A percentile compares a stretch with the other conserved stretches of the same genome.
Conservation (phyloP, 192 early-diverging fungal species). For the Podila epigama region DNA sequence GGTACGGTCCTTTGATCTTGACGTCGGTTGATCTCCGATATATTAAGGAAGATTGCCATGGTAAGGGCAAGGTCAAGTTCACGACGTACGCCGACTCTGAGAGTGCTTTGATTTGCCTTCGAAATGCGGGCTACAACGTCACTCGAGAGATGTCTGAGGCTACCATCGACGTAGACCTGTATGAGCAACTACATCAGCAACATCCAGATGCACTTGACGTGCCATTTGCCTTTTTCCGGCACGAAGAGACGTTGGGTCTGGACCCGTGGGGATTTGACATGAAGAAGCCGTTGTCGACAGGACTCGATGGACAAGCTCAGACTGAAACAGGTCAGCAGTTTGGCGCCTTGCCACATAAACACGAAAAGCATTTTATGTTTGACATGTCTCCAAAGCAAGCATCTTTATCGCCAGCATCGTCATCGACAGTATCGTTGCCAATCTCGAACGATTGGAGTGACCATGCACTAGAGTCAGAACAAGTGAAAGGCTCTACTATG, state of each 20-base stretch:
- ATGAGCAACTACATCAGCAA: constrained; percentile 28
- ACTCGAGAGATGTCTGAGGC: constrained; percentile 16
- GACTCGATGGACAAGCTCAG: not conserved
- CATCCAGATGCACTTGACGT: constrained; percentile 8
- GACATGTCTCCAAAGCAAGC: constrained; percentile 5
- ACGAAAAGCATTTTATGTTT: constrained; percentile 17
- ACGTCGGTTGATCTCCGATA: constrained; percentile 38
- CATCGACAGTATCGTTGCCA: constrained; percentile 3
- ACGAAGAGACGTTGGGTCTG: not conserved
- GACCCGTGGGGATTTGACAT: constrained; percentile 1
- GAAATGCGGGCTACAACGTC: constrained; percentile 13
- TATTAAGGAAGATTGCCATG: constrained; percentile 30
- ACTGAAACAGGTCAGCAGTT: not conserved
- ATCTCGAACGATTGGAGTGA: constrained; percentile 7
- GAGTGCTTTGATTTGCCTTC: not conserved
- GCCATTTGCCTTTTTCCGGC: not conserved
- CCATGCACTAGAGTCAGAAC: not conserved
- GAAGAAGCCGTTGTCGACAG: not conserved
- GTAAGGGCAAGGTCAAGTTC: constrained; percentile 30
- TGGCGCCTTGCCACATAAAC: not conserved
- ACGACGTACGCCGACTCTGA: constrained; percentile 16
- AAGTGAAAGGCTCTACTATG: not conserved
- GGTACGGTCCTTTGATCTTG: constrained; percentile 30
- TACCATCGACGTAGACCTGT: constrained; percentile 24
- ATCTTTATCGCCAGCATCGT: constrained; percentile 16